Evolutionary conservation across 176 grass and related monocot genomes (phyloP).

Genomic region (Lolium multiflorum): DNA sequence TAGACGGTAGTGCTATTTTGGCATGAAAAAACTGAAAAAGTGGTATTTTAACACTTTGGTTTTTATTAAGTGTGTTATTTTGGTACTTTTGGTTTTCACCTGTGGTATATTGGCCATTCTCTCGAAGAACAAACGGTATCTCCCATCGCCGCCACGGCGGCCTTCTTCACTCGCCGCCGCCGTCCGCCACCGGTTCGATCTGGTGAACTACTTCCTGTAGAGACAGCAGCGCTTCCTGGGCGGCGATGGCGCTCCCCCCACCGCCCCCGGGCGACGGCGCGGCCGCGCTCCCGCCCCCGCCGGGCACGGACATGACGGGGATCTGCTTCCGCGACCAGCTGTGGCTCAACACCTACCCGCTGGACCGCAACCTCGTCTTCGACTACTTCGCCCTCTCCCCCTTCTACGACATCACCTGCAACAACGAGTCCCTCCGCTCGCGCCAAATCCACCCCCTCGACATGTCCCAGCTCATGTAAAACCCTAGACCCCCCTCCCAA

Average conservation of each 20-base stretch:
- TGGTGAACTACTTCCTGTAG: background rate
- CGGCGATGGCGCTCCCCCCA: conserved; percentile 64
- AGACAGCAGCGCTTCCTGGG: background rate
- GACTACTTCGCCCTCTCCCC: conserved; percentile 99
- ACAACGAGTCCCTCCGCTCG: conserved; percentile 87
- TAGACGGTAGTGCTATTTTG: no score
- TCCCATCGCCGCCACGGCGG: background rate
- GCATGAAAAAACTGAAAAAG: no score
- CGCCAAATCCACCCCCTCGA: conserved; percentile 98
- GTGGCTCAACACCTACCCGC: conserved; percentile 94
- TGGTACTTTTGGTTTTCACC: no score
- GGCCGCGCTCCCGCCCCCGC: conserved; percentile 57
- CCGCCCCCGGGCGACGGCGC: conserved; percentile 56
- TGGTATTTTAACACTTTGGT: no score
- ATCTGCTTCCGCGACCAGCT: conserved; percentile 99
- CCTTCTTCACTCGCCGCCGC: background rate
- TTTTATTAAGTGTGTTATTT: no score
- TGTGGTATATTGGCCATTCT: no score
- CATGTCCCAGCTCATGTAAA: conserved; percentile 84
- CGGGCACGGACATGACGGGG: conserved; percentile 98
- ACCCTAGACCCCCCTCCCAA: background rate
- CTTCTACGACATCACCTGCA: conserved; percentile 96
- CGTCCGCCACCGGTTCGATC: background rate
- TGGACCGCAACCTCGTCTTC: conserved; percentile 97
- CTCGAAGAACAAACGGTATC: no score